Base-by-base conservation (phyloP, 2,329 filamentous ascomycete species). In the Cylindrodendrum hubeiense region DNA sequence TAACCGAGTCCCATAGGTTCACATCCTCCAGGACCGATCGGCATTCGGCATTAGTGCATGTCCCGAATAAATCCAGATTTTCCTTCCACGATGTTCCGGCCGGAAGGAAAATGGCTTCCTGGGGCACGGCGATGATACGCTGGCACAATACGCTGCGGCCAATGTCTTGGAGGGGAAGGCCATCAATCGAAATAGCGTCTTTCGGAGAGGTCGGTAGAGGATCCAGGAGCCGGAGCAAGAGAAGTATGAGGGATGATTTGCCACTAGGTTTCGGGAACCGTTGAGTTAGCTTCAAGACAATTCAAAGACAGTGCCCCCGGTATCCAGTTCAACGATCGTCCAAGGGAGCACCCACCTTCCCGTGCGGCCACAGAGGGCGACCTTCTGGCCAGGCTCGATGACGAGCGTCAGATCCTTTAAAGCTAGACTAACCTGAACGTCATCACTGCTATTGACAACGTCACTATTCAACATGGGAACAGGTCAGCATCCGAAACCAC, bases 101-200 rank as follows among this genome's bases (percentile, higher is more conserved):
- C 0, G 81, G 81, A 2, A 87, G 71, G 71, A 88, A 85, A 4
- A 85, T 79, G 0, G 84, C 68, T 6, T 88, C 86, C 71, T 89
- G 86, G 0, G 86, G 83, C 1, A 87, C 71, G 8, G 83, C 81
- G 50, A 86, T 83, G 41, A 88, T 74, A 3, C 80, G 81, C 24
- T 81, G 73, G 4, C 85, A 83, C 1, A 88, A 77, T 0, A 73
- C 67, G 1, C 72, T 21, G 5, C 84, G 80, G 60, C 83, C 67
- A 13, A 87, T 76, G 1, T 58, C 60, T 30, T 73, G 28, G 3
- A 83, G 74, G 0, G 77, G 71, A 1, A 82, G 50, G 22, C 69
- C 76, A 67, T 87, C 85, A 37, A 87, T 82, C 0, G 66, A 57
- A n/a, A 85, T 79, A n/a, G 53, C 53, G 26, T 41, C 3, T 22